Base-by-base conservation (phyloP, 1,284 basidiomycete genomes). In the Tremellales sp. region DNA sequence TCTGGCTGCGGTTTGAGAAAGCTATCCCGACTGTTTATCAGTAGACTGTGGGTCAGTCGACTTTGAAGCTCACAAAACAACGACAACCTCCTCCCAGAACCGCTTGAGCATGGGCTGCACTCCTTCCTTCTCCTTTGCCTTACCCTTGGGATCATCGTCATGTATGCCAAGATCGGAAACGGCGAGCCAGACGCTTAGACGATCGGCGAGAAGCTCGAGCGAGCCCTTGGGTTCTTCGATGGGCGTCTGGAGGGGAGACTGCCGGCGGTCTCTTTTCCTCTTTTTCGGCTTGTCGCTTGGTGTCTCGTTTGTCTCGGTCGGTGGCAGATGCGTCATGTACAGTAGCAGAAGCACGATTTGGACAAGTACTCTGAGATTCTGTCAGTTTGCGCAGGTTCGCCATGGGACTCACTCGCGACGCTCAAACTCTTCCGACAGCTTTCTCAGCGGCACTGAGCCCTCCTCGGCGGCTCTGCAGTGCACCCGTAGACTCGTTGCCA, bases 141-240 rank as follows among this genome's bases (percentile, higher is more conserved):
- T 56, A 2, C 38, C 54, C 43, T 57, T 47, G 14, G 32, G 19
- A 3, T 25, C 35, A 16, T 42, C 41, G 6, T 16, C 16, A 2
- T 51, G 57, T 5, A 67, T 53, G 5, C 56, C 62, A 1, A 71
- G 52, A 37, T 69, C 67, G 2, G 65, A 54, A 3, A 71, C 60
- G 19, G 66, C 66, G 18, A 59, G 56, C 68, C 68, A 71, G 2
- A 71, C 57, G 35, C 66, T 60, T 31, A 69, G 31, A 24, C 67
- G 50, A 35, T 70, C 69, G 5, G 68, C 53, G 16, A 70, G 53
- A 3, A 63, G 45, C 44, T 66, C 66, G 24, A 68, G 48, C 1
- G 58, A 48, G 0, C 50, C 48, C 19, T 46, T 47, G 0, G 62
- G 57, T 34, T 68, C 60, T 13, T 62, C 56, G 10, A 35, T 25